A percentile compares a stretch with the other conserved stretches of the same genome.
phyloP scores from a whole-genome alignment of 352 stramenopile species.

The Pythium guiyangense region DNA sequence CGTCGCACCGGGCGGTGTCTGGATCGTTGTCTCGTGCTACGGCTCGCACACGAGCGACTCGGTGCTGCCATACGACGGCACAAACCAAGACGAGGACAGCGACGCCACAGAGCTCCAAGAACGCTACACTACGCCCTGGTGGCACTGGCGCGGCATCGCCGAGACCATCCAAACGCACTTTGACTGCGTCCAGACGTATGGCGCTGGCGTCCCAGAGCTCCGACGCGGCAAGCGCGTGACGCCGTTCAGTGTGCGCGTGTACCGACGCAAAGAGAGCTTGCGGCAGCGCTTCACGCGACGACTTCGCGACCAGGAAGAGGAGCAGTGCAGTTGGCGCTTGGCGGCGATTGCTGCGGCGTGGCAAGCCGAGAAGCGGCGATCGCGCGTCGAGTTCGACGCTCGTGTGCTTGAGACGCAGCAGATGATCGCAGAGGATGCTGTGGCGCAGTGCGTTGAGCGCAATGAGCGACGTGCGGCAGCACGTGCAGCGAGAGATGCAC shows the following conservation, averaged over 20 bases:
- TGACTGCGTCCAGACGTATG: constrained; percentile 9
- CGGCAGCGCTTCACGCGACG: constrained; percentile 11
- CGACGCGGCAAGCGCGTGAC: constrained; percentile 5
- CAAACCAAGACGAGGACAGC: not conserved
- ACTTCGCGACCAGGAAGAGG: constrained; percentile 6
- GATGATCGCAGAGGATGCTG: constrained; percentile 11
- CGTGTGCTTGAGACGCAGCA: constrained; percentile 1
- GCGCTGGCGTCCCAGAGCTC: constrained; percentile 12
- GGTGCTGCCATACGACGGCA: not conserved
- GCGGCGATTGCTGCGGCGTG: not conserved
- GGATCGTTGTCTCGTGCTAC: constrained; percentile 18
- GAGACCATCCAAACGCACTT: constrained; percentile 9
- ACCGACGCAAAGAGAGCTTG: constrained; percentile 15
- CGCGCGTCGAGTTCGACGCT: not conserved
- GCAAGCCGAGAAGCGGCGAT: constrained; percentile 3
- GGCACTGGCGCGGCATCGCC: constrained; percentile 15
- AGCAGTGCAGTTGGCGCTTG: not conserved
- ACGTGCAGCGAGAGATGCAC: not conserved
- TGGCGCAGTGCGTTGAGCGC: not conserved
- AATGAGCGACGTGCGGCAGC: not conserved
- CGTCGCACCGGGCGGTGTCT: constrained; percentile 21
- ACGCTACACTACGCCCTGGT: constrained; percentile 16
- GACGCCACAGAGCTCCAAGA: not conserved
- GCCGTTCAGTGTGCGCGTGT: constrained; percentile 20
- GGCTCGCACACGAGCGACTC: not conserved